Base-by-base conservation (phyloP, 805 yeast species). In the Saturnispora quitensis region DNA sequence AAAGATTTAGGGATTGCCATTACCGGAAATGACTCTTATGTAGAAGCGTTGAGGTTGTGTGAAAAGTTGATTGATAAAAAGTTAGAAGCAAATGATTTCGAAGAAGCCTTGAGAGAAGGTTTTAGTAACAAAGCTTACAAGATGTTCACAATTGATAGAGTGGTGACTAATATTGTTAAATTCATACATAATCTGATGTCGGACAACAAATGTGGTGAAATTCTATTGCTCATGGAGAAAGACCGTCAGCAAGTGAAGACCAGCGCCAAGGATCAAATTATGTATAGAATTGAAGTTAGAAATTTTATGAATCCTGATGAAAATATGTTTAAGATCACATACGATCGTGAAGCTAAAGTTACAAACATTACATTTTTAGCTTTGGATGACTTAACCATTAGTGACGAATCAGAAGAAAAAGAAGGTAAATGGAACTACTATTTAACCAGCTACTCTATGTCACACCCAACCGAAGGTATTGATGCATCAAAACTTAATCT, bases 401-500 rank as follows among this genome's bases (percentile, higher is more conserved):
- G 83, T 53, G 87, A 86, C 56, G 62, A 49, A 7, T 45, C 56
- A 17, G 73, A 74, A 58, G 77, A 82, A 22, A 79, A 81, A 3
- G 91, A 86, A 59, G 95, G 88, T 57, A 80, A 79, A 61, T 93
- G 96, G 86, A 90, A 89, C 64, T 91, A 93, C 70, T 93, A 93
- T 64, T 77, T 93, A 48, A 91, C 98, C 0, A 86, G 95, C 43
- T 93, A 86, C 66, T 79, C 90, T 43, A 85, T 93, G 86, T 85
- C 96, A 3, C 95, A 89, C 61, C 98, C 99, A 38, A 93, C 99
- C 2, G 99, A 93, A 67, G 98, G 98, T 31, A 85, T 93, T 17
- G 82, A 89, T 17, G 80, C 87, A 18, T 81, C 85, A 43, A 81
- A 81, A 58, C 77, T 93, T 51, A 77, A 78, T 56, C 73, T 88